Evolutionary conservation across 108 stramenopile genomes (phyloP).

Genomic region (Fistulifera solaris): DNA sequence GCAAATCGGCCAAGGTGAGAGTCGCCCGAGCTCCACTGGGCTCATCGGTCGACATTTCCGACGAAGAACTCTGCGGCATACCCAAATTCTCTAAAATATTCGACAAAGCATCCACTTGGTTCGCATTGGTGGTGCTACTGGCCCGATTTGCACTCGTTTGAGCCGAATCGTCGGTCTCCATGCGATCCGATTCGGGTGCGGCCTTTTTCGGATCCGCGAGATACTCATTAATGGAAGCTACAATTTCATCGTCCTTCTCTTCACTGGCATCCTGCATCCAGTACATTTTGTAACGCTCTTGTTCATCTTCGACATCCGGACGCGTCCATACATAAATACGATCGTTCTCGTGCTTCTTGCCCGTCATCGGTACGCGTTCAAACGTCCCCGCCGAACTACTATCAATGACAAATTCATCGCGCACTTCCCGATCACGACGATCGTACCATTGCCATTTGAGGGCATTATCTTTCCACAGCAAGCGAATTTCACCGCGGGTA

Average conservation of each 20-base stretch:
- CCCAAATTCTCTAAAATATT: conserved; percentile 81
- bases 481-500: conserved; percentile 57
- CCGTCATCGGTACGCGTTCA: conserved; percentile 25
- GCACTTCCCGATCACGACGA: conserved; percentile 58
- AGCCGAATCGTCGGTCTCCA: background rate
- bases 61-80: conserved; percentile 43
- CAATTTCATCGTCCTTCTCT: conserved; percentile 42
- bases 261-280: conserved; percentile 62
- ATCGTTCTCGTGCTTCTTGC: conserved; percentile 30
- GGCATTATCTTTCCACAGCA: conserved; percentile 27
- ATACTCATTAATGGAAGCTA: conserved; percentile 59
- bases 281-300: conserved; percentile 36
- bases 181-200: conserved; percentile 14
- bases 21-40: conserved; percentile 19
- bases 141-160: conserved; percentile 7
- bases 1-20: conserved; percentile 64
- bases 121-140: background rate
- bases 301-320: conserved; percentile 14
- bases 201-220: conserved; percentile 34
- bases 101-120: conserved; percentile 70
- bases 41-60: conserved; percentile 11
- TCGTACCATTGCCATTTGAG: conserved; percentile 67
- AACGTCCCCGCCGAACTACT: conserved; percentile 29
- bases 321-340: conserved; percentile 33
- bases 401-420: conserved; percentile 26